Conservation (phyloP, 768 basidiomycete genomes). For the Hemileccinum impolitum region DNA sequence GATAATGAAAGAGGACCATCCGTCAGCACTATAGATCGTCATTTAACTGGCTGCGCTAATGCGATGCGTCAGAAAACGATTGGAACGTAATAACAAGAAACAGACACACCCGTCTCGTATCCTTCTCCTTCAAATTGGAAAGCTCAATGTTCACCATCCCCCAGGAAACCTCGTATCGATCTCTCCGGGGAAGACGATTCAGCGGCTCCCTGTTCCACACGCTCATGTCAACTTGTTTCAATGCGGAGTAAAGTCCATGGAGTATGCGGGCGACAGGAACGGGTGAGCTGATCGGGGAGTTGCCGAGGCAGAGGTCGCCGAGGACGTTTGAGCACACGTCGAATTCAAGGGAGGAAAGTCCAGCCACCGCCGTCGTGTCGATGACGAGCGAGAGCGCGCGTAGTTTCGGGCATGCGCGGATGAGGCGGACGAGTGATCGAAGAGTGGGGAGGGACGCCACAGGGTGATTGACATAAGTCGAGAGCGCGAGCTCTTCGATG, state of each 20-base stretch:
- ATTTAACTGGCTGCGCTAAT: too few relatives aligned
- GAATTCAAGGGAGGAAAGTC: background rate
- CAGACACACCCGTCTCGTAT: background rate
- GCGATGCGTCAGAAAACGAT: too few relatives aligned
- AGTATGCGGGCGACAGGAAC: slow-evolving; percentile 8
- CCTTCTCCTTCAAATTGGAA: background rate
- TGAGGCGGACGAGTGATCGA: slow-evolving; percentile 12
- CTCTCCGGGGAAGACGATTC: slow-evolving; percentile 7
- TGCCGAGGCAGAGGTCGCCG: slow-evolving; percentile 17
- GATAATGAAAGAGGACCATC: too few relatives aligned
- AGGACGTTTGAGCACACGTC: slow-evolving; percentile 5
- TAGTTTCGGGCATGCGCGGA: slow-evolving; percentile 12
- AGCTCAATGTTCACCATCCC: slow-evolving; percentile 18
- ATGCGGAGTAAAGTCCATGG: slow-evolving; percentile 14
- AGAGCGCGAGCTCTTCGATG: slow-evolving; percentile 18
- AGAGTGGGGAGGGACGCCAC: slow-evolving; percentile 20
- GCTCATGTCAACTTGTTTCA: slow-evolving; percentile 19
- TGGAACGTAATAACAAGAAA: too few relatives aligned
- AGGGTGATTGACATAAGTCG: slow-evolving; percentile 14
- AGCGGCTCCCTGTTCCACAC: slow-evolving; percentile 16
- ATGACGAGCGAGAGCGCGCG: slow-evolving; percentile 23
- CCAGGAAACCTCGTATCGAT: slow-evolving; percentile 15
- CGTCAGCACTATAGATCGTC: too few relatives aligned
- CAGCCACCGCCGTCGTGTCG: slow-evolving; percentile 7
- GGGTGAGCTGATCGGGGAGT: slow-evolving; percentile 16